Evolutionary conservation across 2,329 filamentous ascomycete genomes (phyloP).

Genomic region (Monilinia laxa): DNA sequence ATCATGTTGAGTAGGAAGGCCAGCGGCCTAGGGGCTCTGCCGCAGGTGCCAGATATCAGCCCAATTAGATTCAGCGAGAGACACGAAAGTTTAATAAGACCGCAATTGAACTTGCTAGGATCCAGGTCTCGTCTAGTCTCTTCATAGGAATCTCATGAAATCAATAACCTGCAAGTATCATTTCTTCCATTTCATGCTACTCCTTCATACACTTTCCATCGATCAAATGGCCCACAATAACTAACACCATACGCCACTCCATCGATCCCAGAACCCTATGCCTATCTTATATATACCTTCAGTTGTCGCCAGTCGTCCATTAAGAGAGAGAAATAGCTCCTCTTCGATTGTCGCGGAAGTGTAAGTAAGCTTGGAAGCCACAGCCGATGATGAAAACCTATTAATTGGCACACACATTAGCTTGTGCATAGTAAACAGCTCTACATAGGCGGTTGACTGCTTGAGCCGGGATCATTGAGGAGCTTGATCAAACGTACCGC

Average conservation of each 20-base stretch:
- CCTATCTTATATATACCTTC: slow-evolving; percentile 21
- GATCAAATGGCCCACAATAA: slow-evolving; percentile 1
- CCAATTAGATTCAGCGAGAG: not conserved
- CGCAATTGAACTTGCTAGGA: not conserved
- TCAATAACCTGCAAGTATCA: slow-evolving; percentile 9
- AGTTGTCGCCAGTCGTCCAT: slow-evolving; percentile 1
- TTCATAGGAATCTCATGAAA: not conserved
- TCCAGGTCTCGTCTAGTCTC: not conserved
- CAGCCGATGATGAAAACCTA: slow-evolving; percentile 91
- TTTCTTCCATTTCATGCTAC: slow-evolving; percentile 5
- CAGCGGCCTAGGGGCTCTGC: too few relatives aligned
- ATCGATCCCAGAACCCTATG: slow-evolving; percentile 13
- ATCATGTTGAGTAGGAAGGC: not conserved
- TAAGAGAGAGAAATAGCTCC: slow-evolving; percentile 74
- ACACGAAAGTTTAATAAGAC: not conserved
- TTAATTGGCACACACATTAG: not conserved
- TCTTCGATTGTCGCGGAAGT: slow-evolving; percentile 77
- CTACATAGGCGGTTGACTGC: not conserved
- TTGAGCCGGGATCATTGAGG: slow-evolving; percentile 15
- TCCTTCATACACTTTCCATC: slow-evolving; percentile 8
- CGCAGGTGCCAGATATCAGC: not conserved
- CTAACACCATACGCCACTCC: slow-evolving; percentile 33
- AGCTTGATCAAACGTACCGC: slow-evolving; percentile 59
- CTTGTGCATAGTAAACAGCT: not conserved
- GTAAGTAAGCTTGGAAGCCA: slow-evolving; percentile 81